Base-by-base conservation (phyloP, 352 stramenopile genomes). In the Aphanomyces euteiches region DNA sequence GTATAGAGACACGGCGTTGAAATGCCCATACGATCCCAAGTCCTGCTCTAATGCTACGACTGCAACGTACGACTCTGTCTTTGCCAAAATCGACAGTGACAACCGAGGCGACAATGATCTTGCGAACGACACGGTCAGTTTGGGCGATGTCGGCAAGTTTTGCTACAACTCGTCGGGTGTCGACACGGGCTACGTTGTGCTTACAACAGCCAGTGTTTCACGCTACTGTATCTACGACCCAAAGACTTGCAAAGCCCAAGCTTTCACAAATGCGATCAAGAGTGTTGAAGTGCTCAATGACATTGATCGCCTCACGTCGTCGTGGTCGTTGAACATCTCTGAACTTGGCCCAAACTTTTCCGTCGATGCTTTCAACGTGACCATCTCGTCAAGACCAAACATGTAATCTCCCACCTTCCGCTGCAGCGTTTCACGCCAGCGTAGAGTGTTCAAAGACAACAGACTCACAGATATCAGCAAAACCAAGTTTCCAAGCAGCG, bases 401-500 rank as follows among this genome's bases (percentile, higher is more conserved):
- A 28, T 28, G 28, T 28, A 28, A 28, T 28, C 28, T 28, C 28
- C 28, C 28, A 28, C 28, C 28, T 28, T 28, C 28, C 28, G 28
- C 28, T 28, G 1, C 28, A 28, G 28, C 28, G 28, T 28, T 28
- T 28, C 28, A 28, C 28, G 28, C 28, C 0, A 28, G 28, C 28
- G 28, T 36, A 58, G 50, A 36, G 13, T 21, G 7, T 21, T 58
- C 50, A 8, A 19, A 7, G 15, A 10, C 15, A 58, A 58, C 21
- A 7, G 8, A 19, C 50, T 58, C 50, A 36, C 15, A 19, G 17
- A 8, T 21, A 8, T 58, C 50, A 19, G 50, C 21, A 17, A 19
- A 17, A 58, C 50, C 50, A 58, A 58, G 21, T 58, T 58, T 58
- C 50, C 50, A 0, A 19, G 8, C 45, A n/a, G n/a, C 45, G n/a